Evolutionary conservation across 306 rosid species (phyloP).

Genomic region (Hippophae gyantsensis): DNA sequence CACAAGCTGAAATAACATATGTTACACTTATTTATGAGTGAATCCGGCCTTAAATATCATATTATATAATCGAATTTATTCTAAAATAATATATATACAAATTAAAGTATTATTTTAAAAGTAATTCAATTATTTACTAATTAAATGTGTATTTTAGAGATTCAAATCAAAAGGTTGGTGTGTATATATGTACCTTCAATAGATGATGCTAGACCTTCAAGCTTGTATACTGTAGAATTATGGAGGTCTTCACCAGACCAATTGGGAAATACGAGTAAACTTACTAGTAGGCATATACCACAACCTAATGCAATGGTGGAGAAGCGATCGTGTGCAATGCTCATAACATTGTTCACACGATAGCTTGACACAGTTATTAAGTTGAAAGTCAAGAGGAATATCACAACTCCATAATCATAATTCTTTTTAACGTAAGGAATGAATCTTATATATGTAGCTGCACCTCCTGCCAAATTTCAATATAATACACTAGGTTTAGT

Average conservation of each 20-base stretch:
- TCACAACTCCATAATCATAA: constrained; percentile 82
- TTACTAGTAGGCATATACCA: constrained; percentile 75
- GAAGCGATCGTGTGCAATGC: constrained; percentile 68
- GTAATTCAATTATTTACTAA: too few species aligned
- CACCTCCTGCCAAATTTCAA: constrained; percentile 47
- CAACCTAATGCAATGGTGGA: constrained; percentile 80
- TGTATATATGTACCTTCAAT: constrained; percentile 51
- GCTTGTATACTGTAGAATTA: constrained; percentile 58
- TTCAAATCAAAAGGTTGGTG: too few species aligned
- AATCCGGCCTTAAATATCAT: neutral
- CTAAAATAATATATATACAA: too few species aligned
- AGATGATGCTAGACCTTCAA: constrained; percentile 81
- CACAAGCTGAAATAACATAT: constrained; percentile 54
- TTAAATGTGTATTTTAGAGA: too few species aligned
- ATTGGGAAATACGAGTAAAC: constrained; percentile 68
- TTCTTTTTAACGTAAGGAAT: constrained; percentile 82
- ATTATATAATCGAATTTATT: too few species aligned
- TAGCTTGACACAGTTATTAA: constrained; percentile 72
- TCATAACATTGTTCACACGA: constrained; percentile 51
- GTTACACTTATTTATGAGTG: neutral
- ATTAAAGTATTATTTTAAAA: too few species aligned
- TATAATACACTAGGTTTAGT: neutral
- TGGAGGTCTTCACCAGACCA: constrained; percentile 97
- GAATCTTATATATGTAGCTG: constrained; percentile 78
- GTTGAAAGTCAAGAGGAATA: constrained; percentile 83